Evolutionary conservation across 768 basidiomycete species (phyloP).

Genomic region (Pleurotus citrinopileatus): DNA sequence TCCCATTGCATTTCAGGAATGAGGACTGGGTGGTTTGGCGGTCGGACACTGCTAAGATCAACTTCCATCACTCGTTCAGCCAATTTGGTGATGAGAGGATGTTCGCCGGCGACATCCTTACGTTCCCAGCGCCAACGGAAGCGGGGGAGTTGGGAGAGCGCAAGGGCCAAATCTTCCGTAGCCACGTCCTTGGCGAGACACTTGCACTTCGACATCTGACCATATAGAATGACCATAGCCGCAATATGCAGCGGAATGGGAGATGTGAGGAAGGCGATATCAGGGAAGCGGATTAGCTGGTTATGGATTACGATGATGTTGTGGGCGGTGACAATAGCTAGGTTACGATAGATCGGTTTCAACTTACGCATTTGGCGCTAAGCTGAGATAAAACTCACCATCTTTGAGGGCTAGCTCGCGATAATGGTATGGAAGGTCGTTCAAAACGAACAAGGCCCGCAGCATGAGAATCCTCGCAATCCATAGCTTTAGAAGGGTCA

Average conservation of each 20-base stretch:
- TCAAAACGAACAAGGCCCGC: slow-evolving; percentile 75
- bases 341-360: slow-evolving; percentile 6
- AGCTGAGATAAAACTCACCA: slow-evolving; percentile 43
- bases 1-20: slow-evolving; percentile 55
- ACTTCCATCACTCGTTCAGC: slow-evolving; percentile 79
- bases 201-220: slow-evolving; percentile 78
- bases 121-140: slow-evolving; percentile 94
- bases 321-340: slow-evolving; percentile 84
- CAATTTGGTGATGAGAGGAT: slow-evolving; percentile 81
- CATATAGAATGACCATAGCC: slow-evolving; percentile 88
- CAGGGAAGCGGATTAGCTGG: slow-evolving; percentile 79
- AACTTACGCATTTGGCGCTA: background rate
- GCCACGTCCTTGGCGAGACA: slow-evolving; percentile 61
- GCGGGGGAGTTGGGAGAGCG: slow-evolving; percentile 83
- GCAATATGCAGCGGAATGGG: slow-evolving; percentile 88
- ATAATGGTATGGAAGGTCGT: slow-evolving; percentile 63
- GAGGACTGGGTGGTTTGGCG: slow-evolving; percentile 39
- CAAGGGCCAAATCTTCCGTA: slow-evolving; percentile 82
- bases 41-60: slow-evolving; percentile 60
- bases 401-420: slow-evolving; percentile 74
- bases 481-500: slow-evolving; percentile 80
- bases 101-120: slow-evolving; percentile 74
- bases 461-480: slow-evolving; percentile 78
- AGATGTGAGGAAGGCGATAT: slow-evolving; percentile 86
- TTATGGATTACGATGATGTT: slow-evolving; percentile 85